Percentiles rank a stretch among this genome's conserved stretches.
These are phyloP conservation scores for Malus sieversii DNA, from an alignment of 306 rosid species.

Conservation along the genomic window DNA sequence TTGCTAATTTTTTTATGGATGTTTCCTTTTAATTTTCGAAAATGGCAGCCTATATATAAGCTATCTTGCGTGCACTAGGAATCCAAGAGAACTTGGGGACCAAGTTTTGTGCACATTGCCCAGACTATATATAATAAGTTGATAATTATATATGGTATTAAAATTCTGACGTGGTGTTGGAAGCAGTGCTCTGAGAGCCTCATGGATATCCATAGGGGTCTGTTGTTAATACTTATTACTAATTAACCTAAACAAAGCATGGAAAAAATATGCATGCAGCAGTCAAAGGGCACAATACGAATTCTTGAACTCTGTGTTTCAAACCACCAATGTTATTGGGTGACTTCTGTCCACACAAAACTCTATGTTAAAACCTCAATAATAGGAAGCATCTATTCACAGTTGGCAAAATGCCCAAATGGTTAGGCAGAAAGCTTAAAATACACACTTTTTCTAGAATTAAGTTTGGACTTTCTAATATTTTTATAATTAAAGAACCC, in stretches of 20 bases:
- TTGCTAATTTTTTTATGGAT: not conserved
- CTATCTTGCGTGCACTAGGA: not conserved
- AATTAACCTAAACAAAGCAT: not conserved
- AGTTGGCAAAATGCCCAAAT: not conserved
- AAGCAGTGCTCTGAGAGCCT: not conserved
- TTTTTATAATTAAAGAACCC: not conserved
- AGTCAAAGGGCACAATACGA: not conserved
- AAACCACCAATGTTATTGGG: not conserved
- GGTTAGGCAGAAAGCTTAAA: not conserved
- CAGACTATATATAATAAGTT: not conserved
- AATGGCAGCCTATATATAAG: not conserved
- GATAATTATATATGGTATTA: not conserved
- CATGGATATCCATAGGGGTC: not conserved
- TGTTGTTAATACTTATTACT: not conserved
- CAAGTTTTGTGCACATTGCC: constrained; percentile 12
- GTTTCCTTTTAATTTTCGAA: not conserved
- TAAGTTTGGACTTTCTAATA: not conserved
- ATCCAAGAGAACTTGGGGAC: constrained; percentile 11
- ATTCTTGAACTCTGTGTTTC: constrained; percentile 17
- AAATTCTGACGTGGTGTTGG: not conserved
- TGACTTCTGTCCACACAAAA: not conserved
- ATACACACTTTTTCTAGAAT: not conserved
- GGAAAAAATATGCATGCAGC: not conserved
- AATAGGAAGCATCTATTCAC: constrained; percentile 2
- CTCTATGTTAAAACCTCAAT: too few relatives aligned